Evolutionary conservation across 768 basidiomycete genomes (phyloP), one percentile per base, ranked within the genome.

Genomic region (Imleria badia): DNA sequence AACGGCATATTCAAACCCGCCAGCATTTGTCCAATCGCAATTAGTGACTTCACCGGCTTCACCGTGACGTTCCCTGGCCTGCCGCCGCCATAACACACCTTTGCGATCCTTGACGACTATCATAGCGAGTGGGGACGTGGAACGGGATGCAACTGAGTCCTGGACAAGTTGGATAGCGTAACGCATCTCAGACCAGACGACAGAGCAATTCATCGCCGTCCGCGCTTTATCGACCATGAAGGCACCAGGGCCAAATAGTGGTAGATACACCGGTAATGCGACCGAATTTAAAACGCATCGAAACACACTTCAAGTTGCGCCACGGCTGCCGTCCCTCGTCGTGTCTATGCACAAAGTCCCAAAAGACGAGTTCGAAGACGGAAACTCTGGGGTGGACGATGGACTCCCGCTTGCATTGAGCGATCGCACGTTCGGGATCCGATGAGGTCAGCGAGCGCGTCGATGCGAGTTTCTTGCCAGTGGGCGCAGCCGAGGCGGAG

Each of bases 401-500:
- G n/a, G n/a, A n/a, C n/a, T n/a, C 60, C 55, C 1, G 53, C 47
- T 4, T 36, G 51, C 0, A n/a, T 23, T 0, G 66, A 64, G 8
- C 39, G 46, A 4, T 45, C 45, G 11, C 67, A 60, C 1, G 58
- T 55, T n/a, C 67, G 48, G 12, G 56, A 51, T 8, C 53, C 62
- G 34, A 67, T 52, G 20, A 69, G 45, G 36, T 60, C 45, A 0
- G 55, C 64, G 5, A 67, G 53, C 2, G 41, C 12, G 17, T 48
- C 50, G 14, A 67, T 56, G 19, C 59, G 54, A 10, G 12, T 33
- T 33, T 68, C 66, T n/a, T n/a, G n/a, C n/a, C n/a, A n/a, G 45
- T 66, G 55, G 8, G 64, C 62, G 15, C 64, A 68, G 14, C 57
- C 51, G 17, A 68, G 49, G 17, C 58, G 66, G 29, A 66, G 60